Base-by-base conservation (phyloP, 2,329 filamentous ascomycete species). In the Pseudofabraea citricarpa region DNA sequence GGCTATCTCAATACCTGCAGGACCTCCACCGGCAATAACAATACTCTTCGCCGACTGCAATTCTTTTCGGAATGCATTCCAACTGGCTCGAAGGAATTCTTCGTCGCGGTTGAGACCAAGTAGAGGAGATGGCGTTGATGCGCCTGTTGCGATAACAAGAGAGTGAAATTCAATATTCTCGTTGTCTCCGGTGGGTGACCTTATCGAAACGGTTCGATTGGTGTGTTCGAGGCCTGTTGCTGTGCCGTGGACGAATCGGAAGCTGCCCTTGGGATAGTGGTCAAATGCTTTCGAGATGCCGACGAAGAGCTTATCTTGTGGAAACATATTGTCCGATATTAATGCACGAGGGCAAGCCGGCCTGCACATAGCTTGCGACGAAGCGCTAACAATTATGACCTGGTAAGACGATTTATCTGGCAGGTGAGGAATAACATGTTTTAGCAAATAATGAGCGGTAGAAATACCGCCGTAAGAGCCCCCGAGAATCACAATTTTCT, bases 391-490 rank as follows among this genome's bases (percentile, higher is more conserved):
- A 7, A 77, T 56, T 19, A 70, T 50, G 31, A 75, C 52, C 27
- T 67, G 61, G 50, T 71, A 72, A 0, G 54, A 44, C 0, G 54
- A 40, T 19, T 61, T 58, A n/a, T 61, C 53, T 1, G 66, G 59
- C 0, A 67, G 41, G 6, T 46, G 33, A 8, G 75, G 71, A 8
- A 78, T 36, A 19, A 65, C 64, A 60, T 80, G 73, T 47, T 71
- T 72, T 21, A 76, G 68, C 21, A 76, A 60, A 50, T 75, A 74
- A 50, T 81, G 75, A 1, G 75, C 72, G 4, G 62, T 66, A 5
- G 69, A 71, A 4, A 77, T 43, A 19, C 75, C 75, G 9, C 59
- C 73, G 48, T 73, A 78, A 8, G 73, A 77, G 16, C 68, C 73
- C 19, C 76, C 76, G 2, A 80, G 58, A 18, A 80, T 64, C 47